Conservation (phyloP, 305 asterid genomes). For the Fraxinus velutina region DNA sequence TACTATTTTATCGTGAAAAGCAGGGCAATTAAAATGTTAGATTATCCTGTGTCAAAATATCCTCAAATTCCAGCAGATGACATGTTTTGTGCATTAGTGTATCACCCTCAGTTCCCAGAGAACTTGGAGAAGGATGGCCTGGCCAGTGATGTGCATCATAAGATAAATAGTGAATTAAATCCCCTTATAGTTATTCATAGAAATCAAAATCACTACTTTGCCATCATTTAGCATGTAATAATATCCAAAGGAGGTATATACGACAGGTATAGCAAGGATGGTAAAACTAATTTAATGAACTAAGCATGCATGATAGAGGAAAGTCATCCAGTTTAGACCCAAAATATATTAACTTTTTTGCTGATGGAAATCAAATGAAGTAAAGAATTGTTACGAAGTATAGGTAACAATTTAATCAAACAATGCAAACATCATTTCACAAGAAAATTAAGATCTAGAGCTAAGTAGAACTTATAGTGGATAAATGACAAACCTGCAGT, state of each 20-base stretch:
- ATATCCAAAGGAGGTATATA: not conserved
- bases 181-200: not conserved
- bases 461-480: not conserved
- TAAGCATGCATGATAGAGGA: not conserved
- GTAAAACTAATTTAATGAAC: not conserved
- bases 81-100: not conserved
- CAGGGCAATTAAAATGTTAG: not conserved
- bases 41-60: not conserved
- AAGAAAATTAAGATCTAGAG: not conserved
- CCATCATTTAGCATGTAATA: slow-evolving; percentile 11
- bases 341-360: not conserved
- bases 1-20: not conserved
- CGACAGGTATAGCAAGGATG: not conserved
- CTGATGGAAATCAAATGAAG: not conserved
- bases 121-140: not conserved
- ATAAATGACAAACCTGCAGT: slow-evolving; percentile 62
- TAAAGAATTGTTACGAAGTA: not conserved
- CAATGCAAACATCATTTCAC: not conserved
- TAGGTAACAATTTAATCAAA: not conserved
- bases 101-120: not conserved
- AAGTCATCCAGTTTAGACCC: not conserved
- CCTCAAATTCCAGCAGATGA: not conserved
- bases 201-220: not conserved
- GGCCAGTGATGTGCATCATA: not conserved
- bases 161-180: not conserved